Base-by-base conservation (phyloP, 2,329 filamentous ascomycete genomes). In the Volutella citrinella region DNA sequence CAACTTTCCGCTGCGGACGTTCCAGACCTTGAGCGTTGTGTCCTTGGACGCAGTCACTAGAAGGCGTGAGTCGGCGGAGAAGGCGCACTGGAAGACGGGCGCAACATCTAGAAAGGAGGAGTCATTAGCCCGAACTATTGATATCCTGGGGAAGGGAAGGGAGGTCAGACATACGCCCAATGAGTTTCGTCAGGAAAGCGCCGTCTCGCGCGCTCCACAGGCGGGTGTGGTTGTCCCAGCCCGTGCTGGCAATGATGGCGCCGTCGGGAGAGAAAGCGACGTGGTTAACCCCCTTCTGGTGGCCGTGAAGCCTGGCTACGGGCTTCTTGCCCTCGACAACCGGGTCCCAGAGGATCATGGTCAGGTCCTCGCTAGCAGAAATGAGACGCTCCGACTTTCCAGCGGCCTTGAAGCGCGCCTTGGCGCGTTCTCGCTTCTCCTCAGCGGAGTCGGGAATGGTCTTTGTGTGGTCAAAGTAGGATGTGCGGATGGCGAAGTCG, bases 241-340 rank as follows among this genome's bases (percentile, higher is more conserved):
- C 83, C 8, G 87, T 82, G 22, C 86, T 94, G 8, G 93, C 93
- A 51, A 98, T 89, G 38, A 91, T 75, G 8, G 78, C 73, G 20
- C 89, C 91, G 55, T 97, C 90, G 0, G 91, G 89, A 1, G 88
- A 95, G 64, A 97, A 97, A 0, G 83, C 85, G 29, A 97, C 90
- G 57, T 96, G 87, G 60, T 97, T 96, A 49, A 97, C 90, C 56
- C 91, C 87, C 65, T 97, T 97, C 60, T 96, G 88, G 55, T 98
- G 93, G 3, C 93, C 93, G n/a, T 88, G 65, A 65, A 97, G 76
- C 20, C 89, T 75, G n/a, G 87, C 84, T 5, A 97, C 70, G 1
- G 91, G 90, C 60, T 97, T 96, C 7, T 73, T 86, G 5, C 83
- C 82, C 40, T 74, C 20, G 8, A 9, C 63, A 9, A 81, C 72